Evolutionary conservation across 2,329 filamentous ascomycete genomes (phyloP), one percentile per base, ranked within the genome.

Genomic region (Phialophora verrucosa): DNA sequence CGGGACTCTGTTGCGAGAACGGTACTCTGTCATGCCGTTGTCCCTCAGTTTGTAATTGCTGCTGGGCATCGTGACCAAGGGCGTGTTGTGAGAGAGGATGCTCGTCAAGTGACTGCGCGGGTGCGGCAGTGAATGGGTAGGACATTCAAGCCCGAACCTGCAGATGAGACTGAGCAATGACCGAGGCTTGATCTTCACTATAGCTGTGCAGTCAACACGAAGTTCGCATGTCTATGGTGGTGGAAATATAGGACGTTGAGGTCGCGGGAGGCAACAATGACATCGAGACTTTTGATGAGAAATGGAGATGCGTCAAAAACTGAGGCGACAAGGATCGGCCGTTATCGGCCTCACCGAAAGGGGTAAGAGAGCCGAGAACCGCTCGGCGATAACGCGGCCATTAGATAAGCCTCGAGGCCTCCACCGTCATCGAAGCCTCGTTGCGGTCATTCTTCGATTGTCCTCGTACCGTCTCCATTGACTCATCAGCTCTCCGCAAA

Each of bases 11-110:
- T 58, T 71, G 60, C 61, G 63, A 47, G 70, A 65, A 25, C 44
- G 42, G 68, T 70, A 71, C 62, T 72, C 72, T 70, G 67, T 73
- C 72, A 73, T 73, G 71, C 59, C 66, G 69, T 64, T 72, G 72
- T 63, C 71, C 72, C 27, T 69, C 27, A 32, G 44, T 10, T 29
- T 56, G 62, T 53, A 25, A 35, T 23, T 47, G 59, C 31, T 53
- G 56, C 27, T 62, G 62, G 44, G 53, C 68, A 70, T 69, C 65
- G 59, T 70, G 65, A 25, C 61, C 63, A 54, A 68, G 63, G 42
- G 65, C 60, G 64, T 64, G 50, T 60, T 70, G 51, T 14, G 66
- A 60, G 62, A 55, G 58, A 53, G 53, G 49, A 51, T 65, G 64
- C 42, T 69, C 63, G 62, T 70, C 68, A 55, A 66, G 54, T 29